Base-by-base conservation (phyloP, 1,284 basidiomycete species). In the Ceratobasidium sp. region DNA sequence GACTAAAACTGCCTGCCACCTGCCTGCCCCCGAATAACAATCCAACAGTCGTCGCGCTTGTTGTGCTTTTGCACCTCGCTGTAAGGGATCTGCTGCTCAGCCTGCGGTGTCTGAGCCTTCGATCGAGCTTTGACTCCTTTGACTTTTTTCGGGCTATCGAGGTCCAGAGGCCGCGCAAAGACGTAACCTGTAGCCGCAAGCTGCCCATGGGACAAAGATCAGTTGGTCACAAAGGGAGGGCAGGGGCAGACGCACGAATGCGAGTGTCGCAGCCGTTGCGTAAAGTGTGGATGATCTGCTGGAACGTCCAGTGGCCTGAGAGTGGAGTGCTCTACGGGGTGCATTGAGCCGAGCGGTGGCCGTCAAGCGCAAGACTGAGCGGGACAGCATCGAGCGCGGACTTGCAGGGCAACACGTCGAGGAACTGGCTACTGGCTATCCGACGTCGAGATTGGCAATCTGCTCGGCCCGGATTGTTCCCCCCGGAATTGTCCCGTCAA, bases 61-160 rank as follows among this genome's bases (percentile, higher is more conserved):
- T 76, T 76, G 49, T 77, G 77, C 48, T 75, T 72, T 39, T 66
- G 56, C 1, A 77, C 74, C 53, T 77, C 77, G 4, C 72, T 37
- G 56, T 75, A 77, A 7, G 77, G 64, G 16, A 77, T 76, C 13
- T 75, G 74, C 27, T 51, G 48, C 41, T 64, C 65, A 7, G 54
- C 51, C 39, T 61, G 54, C 13, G 68, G 56, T 2, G 54, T 71
- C 43, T 59, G 68, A n/a, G 68, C 61, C 43, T 58, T 58, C 22
- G 34, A 53, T n/a, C 56, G 54, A 41, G 68, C 56, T 34, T 71
- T 71, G 9, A 27, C 37, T 34, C 65, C 51, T 22, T 54, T 34
- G 37, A 43, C 19, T 22, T 16, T 27, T n/a, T 31, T 31, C 7
- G 34, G 53, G 22, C 53, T 41, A 46, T 71, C 68, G 27, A 59